Evolutionary conservation across 805 yeast genomes (phyloP), one percentile per base, ranked within the genome.

Genomic region (Teunomyces kruisii): DNA sequence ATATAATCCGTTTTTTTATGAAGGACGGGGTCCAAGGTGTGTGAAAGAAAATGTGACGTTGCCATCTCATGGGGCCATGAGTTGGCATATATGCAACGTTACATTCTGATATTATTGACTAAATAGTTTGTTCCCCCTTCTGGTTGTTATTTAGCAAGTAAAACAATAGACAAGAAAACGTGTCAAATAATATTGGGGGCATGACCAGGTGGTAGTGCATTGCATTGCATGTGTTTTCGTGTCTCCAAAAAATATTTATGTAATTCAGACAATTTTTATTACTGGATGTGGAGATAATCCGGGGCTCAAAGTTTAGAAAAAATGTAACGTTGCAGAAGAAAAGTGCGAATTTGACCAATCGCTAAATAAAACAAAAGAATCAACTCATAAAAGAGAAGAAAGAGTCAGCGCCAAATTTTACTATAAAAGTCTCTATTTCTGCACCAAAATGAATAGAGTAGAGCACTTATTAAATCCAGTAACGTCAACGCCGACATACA

Each of bases 381-480:
- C 28, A 10, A 26, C 28, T 10, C 28, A 26, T 26, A 26, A 26
- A 26, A 26, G 28, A 26, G 7, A 8, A 8, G 12, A 3, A 8
- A 26, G 28, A 26, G 28, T 14, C 28, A 35, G 27, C 28, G n/a
- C 28, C 26, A 35, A 35, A 35, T 6, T n/a, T 35, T 8, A 13
- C 38, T 35, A 35, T 35, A 35, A 19, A 35, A 35, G 10, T 24
- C 10, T n/a, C 9, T 12, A 22, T 17, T 35, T 35, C 28, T 35
- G n/a, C 24, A 24, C 19, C 19, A 40, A 39, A 17, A 33, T 43
- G 32, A 47, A 43, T 31, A 40, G 47, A 35, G 48, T 57, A 42
- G 58, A 53, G 35, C 52, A 54, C 44, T 41, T 57, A n/a, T 47
- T 57, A 30, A 57, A 57, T 35, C 62, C 62, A 6, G 30, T 52